These are phyloP conservation scores for Termitomyces sp. DNA, from an alignment of 768 basidiomycete species.

Conservation along the genomic window DNA sequence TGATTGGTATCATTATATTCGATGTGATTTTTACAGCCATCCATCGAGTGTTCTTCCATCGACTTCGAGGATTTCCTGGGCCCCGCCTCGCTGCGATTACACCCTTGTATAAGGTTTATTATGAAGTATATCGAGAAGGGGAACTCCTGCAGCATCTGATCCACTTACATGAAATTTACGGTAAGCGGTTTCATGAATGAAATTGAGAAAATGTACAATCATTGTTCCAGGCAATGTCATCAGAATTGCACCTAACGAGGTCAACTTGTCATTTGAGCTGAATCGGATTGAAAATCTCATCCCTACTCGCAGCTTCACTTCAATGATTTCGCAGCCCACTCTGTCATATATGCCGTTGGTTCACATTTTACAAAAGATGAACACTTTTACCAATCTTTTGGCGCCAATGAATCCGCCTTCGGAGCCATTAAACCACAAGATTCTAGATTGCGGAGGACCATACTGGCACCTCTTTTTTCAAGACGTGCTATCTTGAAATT, in stretches of 20 bases:
- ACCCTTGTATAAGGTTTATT: constrained; percentile 27
- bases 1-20: constrained; percentile 2
- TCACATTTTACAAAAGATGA: constrained; percentile 33
- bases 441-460: constrained; percentile 24
- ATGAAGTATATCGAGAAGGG: constrained; percentile 26
- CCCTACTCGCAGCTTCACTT: constrained; percentile 29
- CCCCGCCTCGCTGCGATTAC: constrained; percentile 27
- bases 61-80: constrained; percentile 28
- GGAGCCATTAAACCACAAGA: constrained; percentile 26
- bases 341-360: constrained; percentile 28
- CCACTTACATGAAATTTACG: constrained; percentile 26
- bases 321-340: constrained; percentile 25
- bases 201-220: not conserved
- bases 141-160: constrained; percentile 24
- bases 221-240: constrained; percentile 27
- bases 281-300: not conserved
- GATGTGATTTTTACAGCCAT: constrained; percentile 10
- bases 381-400: constrained; percentile 31
- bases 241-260: constrained; percentile 34
- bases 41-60: constrained; percentile 25
- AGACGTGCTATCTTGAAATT: constrained; percentile 29
- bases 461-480: constrained; percentile 32
- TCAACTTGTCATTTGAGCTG: constrained; percentile 3
- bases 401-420: constrained; percentile 27
- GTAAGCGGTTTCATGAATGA: constrained; percentile 12